These are phyloP conservation scores for Clarkia xantiana DNA, from an alignment of 345 rosid species.

Conservation along the genomic window DNA sequence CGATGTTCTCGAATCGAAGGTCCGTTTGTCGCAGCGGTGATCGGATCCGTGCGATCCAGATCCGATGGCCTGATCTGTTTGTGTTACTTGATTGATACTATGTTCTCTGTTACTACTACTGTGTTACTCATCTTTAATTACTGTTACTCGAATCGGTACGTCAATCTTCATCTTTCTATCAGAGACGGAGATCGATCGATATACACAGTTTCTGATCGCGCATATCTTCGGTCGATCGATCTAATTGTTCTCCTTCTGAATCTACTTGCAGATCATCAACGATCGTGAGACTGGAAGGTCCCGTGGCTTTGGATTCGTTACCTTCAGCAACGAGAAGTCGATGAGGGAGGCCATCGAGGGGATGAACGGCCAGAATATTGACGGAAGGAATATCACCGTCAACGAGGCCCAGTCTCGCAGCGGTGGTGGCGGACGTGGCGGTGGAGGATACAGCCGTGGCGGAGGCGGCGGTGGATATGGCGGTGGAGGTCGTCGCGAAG, in stretches of 20 bases:
- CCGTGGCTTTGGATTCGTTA: conserved; percentile 73
- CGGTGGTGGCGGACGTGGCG: conserved; percentile 35
- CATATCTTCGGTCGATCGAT: too few species aligned
- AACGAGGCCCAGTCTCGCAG: conserved; percentile 78
- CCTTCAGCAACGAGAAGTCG: conserved; percentile 64
- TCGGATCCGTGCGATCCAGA: conserved; percentile 20
- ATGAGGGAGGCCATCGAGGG: conserved; percentile 78
- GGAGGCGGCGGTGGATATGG: conserved; percentile 36
- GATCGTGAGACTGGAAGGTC: conserved; percentile 89
- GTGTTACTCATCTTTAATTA: conserved; percentile 29
- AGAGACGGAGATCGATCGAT: conserved; percentile 53
- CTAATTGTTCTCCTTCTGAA: too few species aligned
- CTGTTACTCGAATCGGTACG: conserved; percentile 71
- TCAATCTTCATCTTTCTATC: conserved; percentile 29
- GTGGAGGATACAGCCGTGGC: conserved; percentile 28
- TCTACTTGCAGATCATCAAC: conserved; percentile 37
- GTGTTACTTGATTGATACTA: conserved; percentile 39
- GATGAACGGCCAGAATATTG: conserved; percentile 79
- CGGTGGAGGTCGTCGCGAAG: conserved; percentile 22
- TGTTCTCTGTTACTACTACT: conserved; percentile 31
- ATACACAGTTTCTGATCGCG: neutral
- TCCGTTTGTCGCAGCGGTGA: conserved; percentile 42
- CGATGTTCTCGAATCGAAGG: conserved; percentile 93
- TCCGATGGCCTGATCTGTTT: conserved; percentile 37
- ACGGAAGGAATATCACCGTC: conserved; percentile 71